Conservation (phyloP, 495 filamentous ascomycete genomes). For the Pseudoneurospora amorphoporcata region DNA sequence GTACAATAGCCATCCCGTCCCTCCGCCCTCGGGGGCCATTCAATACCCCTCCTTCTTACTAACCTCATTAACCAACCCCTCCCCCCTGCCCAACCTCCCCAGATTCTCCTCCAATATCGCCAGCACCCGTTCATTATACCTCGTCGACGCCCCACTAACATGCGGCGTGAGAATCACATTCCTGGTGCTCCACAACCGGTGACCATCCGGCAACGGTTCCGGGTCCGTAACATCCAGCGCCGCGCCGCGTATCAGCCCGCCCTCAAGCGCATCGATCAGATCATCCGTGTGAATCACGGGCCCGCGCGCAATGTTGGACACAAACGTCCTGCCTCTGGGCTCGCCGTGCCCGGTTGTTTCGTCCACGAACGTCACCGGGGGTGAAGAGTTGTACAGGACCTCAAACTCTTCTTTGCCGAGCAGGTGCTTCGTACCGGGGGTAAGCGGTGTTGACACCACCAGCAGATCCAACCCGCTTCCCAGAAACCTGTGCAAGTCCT, state of each 20-base stretch:
- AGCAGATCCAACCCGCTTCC: conserved; percentile 62
- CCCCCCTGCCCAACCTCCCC: conserved; percentile 44
- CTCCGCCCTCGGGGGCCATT: neutral
- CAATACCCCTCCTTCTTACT: conserved; percentile 50
- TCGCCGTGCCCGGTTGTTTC: neutral
- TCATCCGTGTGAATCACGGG: conserved; percentile 60
- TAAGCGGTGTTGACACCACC: conserved; percentile 65
- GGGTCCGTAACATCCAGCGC: conserved; percentile 84
- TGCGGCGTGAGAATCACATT: conserved; percentile 77
- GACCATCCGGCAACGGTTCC: conserved; percentile 63
- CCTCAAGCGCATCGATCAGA: conserved; percentile 51
- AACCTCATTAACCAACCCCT: conserved; percentile 57
- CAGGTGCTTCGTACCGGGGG: conserved; percentile 54
- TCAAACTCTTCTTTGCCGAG: conserved; percentile 55
- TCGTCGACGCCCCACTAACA: conserved; percentile 50
- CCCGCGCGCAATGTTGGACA: conserved; percentile 70
- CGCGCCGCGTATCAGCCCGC: conserved; percentile 51
- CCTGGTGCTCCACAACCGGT: conserved; percentile 60
- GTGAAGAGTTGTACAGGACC: conserved; percentile 32
- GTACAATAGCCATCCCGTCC: neutral
- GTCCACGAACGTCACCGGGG: neutral
- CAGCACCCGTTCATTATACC: conserved; percentile 53
- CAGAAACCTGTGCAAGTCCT: conserved; percentile 56
- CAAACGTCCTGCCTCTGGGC: conserved; percentile 35
- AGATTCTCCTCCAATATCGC: conserved; percentile 51